A percentile compares a stretch with the other conserved stretches of the same genome.
These are phyloP conservation scores for Phyllachora maydis DNA, from an alignment of 2,329 filamentous ascomycete genomes.

Conservation along the genomic window DNA sequence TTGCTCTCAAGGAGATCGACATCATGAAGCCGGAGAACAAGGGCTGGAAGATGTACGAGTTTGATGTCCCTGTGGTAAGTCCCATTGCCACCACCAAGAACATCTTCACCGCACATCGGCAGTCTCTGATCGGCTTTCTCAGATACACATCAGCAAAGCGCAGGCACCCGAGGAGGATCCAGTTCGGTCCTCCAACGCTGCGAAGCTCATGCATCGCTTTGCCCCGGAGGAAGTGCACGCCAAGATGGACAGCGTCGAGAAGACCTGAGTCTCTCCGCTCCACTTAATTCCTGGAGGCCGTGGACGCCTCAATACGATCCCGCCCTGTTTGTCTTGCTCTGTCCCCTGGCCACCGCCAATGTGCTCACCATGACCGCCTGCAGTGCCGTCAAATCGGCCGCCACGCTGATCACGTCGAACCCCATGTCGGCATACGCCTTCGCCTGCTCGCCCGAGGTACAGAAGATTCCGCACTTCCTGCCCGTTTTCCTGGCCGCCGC, in stretches of 20 bases:
- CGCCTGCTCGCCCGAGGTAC: conserved; percentile 32
- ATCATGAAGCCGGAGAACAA: conserved; percentile 42
- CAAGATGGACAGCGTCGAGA: conserved; percentile 43
- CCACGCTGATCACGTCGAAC: conserved; percentile 40
- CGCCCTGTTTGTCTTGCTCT: conserved; percentile 13
- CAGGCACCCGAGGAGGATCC: conserved; percentile 27
- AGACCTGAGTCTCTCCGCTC: conserved; percentile 3
- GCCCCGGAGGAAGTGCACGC: conserved; percentile 41
- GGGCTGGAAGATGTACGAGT: conserved; percentile 58
- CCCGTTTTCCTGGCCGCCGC: conserved; percentile 36
- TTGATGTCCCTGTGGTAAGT: conserved; percentile 61
- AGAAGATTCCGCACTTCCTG: conserved; percentile 45
- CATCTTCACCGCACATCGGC: too few relatives aligned
- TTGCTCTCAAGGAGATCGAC: conserved; percentile 48
- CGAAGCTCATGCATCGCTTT: conserved; percentile 65
- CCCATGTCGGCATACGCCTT: conserved; percentile 31
- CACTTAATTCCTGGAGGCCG: neutral
- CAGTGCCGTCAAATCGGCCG: conserved; percentile 32
- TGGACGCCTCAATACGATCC: conserved; percentile 16
- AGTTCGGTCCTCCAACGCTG: conserved; percentile 31
- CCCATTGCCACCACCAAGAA: too few relatives aligned
- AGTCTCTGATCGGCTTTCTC: conserved; percentile 1
- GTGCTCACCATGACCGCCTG: conserved; percentile 21
- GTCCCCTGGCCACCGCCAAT: conserved; percentile 23
- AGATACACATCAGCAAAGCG: conserved; percentile 44